Evolutionary conservation across 2,329 filamentous ascomycete genomes (phyloP).

Genomic region (Clarireedia monteithiana): DNA sequence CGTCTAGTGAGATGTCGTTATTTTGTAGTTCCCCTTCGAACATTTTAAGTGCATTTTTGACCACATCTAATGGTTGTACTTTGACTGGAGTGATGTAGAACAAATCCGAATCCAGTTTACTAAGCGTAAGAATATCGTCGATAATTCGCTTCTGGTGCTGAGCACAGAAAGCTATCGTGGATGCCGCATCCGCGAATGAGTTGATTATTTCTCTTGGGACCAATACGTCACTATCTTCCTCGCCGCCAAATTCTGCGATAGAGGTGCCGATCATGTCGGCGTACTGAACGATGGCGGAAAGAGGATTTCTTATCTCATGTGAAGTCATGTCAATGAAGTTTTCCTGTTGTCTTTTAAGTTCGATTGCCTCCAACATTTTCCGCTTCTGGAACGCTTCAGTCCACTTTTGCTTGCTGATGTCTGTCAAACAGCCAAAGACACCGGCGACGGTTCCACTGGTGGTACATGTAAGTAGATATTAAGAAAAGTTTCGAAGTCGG

Average conservation of each 20-base stretch:
- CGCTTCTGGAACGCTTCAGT: conserved; percentile 39
- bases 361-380: conserved; percentile 44
- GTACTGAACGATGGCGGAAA: conserved; percentile 63
- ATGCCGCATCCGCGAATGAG: conserved; percentile 63
- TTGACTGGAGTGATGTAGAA: conserved; percentile 63
- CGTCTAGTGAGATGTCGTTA: conserved; percentile 58
- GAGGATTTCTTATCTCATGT: conserved; percentile 66
- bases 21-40: conserved; percentile 68
- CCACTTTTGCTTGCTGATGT: conserved; percentile 81
- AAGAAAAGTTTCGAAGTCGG: too few relatives aligned
- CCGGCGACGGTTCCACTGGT: conserved; percentile 53
- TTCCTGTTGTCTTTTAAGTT: conserved; percentile 62
- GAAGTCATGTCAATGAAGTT: conserved; percentile 72
- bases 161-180: conserved; percentile 72
- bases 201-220: conserved; percentile 43
- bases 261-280: conserved; percentile 57
- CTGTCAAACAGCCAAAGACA: conserved; percentile 74
- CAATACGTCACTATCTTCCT: conserved; percentile 56
- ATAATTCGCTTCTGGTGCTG: conserved; percentile 64
- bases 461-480: not conserved
- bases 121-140: conserved; percentile 58
- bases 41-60: conserved; percentile 65
- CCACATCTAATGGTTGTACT: conserved; percentile 59
- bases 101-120: conserved; percentile 63
- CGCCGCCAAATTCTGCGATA: conserved; percentile 34